Evolutionary conservation across 345 rosid genomes (phyloP), one percentile per base, ranked within the genome.

Genomic region (Euphorbia tirucalli): DNA sequence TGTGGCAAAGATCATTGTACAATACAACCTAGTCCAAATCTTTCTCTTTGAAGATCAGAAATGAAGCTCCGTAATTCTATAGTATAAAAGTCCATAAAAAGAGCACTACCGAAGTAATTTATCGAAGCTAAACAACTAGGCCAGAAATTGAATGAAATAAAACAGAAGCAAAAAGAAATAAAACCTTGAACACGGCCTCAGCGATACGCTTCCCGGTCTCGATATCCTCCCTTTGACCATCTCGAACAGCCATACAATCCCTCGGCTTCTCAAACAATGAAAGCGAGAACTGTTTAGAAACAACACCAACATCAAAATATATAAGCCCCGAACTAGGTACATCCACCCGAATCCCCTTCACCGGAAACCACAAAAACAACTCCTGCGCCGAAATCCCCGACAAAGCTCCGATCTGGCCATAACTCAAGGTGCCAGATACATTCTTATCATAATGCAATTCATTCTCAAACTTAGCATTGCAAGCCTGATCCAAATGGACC

Each of bases 331-430:
- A 92, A 75, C 91, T 87, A 0, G 98, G 97, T 0, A 92, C 70
- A 69, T 94, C 98, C 39, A 92, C 96, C 43, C 92, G 87, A 52
- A 94, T 90, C 56, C 84, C 88, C 73, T 83, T 90, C 2, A 94
- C 97, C 46, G 89, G 97, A 79, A 94, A 88, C 97, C 97, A 94
- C 56, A 94, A 76, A 68, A 92, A 94, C 16, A 94, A 75, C 75
- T 94, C 98, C 73, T 92, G 93, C 0, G 97, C 91, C n/a, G 88
- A 77, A 55, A 94, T 79, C 48, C 98, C 98, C 0, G 91, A 87
- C 55, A 94, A 76, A 2, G 82, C 82, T 13, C 74, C 76, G 85
- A 94, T 88, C 85, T 86, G 79, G 5, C 91, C 87, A 70, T 67
- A 82, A 39, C 84, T 78, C 46, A 94, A 70, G 0, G 79, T 83